These are phyloP conservation scores for Seminavis robusta DNA, from an alignment of 108 stramenopile genomes.

Conservation along the genomic window DNA sequence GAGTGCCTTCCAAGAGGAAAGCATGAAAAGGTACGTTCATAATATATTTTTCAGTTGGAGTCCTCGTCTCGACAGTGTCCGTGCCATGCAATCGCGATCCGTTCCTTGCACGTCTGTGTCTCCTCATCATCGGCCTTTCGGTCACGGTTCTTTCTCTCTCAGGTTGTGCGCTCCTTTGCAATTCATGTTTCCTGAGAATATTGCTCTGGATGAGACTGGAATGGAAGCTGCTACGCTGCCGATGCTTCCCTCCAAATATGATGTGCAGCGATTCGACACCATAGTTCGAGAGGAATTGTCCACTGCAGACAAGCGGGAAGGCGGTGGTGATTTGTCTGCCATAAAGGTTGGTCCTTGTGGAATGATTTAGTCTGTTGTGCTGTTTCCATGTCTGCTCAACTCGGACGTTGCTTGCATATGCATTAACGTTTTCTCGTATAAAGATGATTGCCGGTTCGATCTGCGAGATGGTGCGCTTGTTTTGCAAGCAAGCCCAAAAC, in stretches of 20 bases:
- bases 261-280: conserved; percentile 73
- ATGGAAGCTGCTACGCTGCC: conserved; percentile 46
- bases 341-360: too few relatives aligned
- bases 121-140: too few relatives aligned
- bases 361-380: too few relatives aligned
- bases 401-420: too few relatives aligned
- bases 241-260: conserved; percentile 72
- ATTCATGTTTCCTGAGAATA: conserved; percentile 79
- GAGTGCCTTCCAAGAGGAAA: conserved; percentile 66
- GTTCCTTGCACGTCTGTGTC: too few relatives aligned
- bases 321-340: conserved; percentile 74
- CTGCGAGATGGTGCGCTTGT: conserved; percentile 60
- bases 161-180: conserved; percentile 71
- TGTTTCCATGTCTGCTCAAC: too few relatives aligned
- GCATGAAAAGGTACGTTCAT: too few relatives aligned
- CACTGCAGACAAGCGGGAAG: conserved; percentile 77
- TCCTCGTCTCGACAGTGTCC: too few relatives aligned
- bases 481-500: conserved; percentile 65
- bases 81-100: too few relatives aligned
- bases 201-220: conserved; percentile 72
- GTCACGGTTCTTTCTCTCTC: conserved; percentile 51
- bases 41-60: too few relatives aligned
- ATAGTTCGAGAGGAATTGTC: conserved; percentile 79
- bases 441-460: conserved; percentile 79
- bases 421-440: too few relatives aligned